Base-by-base conservation (phyloP, 306 rosid genomes). In the Inga oerstediana region DNA sequence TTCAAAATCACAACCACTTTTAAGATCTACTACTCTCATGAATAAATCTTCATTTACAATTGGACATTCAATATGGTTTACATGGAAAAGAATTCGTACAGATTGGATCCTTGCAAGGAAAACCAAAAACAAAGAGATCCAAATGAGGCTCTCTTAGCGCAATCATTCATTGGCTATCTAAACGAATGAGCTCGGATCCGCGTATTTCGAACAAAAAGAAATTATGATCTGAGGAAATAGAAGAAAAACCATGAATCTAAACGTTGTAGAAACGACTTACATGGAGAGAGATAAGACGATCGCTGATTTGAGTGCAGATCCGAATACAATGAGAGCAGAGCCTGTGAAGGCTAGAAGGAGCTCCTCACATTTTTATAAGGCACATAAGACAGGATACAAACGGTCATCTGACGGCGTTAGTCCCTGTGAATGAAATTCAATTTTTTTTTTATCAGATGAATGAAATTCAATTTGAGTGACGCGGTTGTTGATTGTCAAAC, bases 241-340 rank as follows among this genome's bases (percentile, higher is more conserved):
- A 4, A 10, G 35, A 2, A 11, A 27, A 72, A 27, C 27, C 14
- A 27, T 45, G 34, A 46, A 46, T 44, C 43, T 11, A 48, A 48
- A 73, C 61, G 49, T 73, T 27, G 27, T 1, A 27, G 61, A 73
- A 16, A 69, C 12, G 77, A 58, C 79, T 72, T 74, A 79, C 86
- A 68, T 17, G 82, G 72, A 51, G 81, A 49, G 68, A 44, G 81
- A 58, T 76, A 19, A 72, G 7, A 24, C n/a, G 82, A 78, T 22
- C 37, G 46, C 56, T 61, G 59, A 77, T 39, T 20, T 7, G 81
- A 76, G 59, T 45, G 85, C 85, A 87, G 92, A 91, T 88, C 88
- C 82, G 79, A 74, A 91, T 85, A 84, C 80, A 72, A 54, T 66
- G 72, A 70, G 80, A 48, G 43, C 59, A 75, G 81, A 27, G 24